Evolutionary conservation across 2,329 filamentous ascomycete genomes (phyloP).

Genomic region (Paecilomyces sp.): DNA sequence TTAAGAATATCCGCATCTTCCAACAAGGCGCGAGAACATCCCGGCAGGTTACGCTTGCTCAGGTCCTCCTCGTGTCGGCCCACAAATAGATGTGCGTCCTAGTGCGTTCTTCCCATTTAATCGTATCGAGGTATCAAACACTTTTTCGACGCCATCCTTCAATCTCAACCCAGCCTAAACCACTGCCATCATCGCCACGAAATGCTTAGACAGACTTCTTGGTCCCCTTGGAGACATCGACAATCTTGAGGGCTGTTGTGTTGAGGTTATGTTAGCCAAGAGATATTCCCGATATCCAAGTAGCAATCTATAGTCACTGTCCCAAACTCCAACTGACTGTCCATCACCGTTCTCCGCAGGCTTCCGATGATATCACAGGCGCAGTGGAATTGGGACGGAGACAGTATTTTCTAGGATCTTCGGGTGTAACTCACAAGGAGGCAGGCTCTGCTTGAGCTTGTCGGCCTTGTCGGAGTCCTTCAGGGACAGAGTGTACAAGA

Average conservation of each 20-base stretch:
- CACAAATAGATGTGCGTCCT: conserved; percentile 16
- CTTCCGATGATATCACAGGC: neutral
- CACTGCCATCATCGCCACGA: conserved; percentile 15
- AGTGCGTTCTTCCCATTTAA: conserved; percentile 17
- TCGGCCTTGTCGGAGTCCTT: conserved; percentile 99
- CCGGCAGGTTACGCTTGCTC: neutral
- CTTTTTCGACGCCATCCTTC: conserved; percentile 18
- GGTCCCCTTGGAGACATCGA: conserved; percentile 37
- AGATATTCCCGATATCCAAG: neutral
- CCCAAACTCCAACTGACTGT: neutral
- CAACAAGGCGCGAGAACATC: conserved; percentile 17
- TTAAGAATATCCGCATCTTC: neutral
- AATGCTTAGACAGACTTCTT: conserved; percentile 38
- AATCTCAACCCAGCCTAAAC: conserved; percentile 13
- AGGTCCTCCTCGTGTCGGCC: conserved; percentile 21
- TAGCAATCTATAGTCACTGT: neutral
- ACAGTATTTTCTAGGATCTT: neutral
- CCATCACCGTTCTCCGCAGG: neutral
- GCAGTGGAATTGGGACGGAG: neutral
- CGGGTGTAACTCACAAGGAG: conserved; percentile 68
- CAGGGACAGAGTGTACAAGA: conserved; percentile 96
- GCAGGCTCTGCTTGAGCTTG: conserved; percentile 99
- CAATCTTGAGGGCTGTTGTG: conserved; percentile 35
- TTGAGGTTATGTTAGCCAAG: neutral
- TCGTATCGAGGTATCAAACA: conserved; percentile 19